Evolutionary conservation across 2,329 filamentous ascomycete species (phyloP).

Genomic region (Botrytis squamosa): DNA sequence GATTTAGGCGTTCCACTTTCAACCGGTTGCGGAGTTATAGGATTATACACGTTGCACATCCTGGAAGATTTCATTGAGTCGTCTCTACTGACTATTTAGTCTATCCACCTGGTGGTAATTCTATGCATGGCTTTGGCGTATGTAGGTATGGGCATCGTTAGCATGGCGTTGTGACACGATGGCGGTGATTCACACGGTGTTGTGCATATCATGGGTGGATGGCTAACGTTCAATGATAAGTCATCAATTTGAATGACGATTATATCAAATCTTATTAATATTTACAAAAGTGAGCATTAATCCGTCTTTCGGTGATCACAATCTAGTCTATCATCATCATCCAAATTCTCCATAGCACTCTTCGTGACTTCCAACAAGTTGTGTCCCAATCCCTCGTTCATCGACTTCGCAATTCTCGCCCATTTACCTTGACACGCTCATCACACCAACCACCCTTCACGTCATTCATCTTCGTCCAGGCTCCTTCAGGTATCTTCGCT

Average conservation of each 20-base stretch:
- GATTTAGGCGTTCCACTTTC: slow-evolving; percentile 12
- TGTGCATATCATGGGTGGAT: background rate
- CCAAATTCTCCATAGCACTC: background rate
- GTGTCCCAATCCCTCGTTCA: background rate
- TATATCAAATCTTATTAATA: background rate
- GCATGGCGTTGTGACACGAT: slow-evolving; percentile 9
- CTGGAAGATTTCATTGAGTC: background rate
- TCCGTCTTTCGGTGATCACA: background rate
- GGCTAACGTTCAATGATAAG: background rate
- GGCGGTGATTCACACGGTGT: background rate
- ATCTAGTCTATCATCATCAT: background rate
- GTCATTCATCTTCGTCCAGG: background rate
- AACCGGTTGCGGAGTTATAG: slow-evolving; percentile 13
- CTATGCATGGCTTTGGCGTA: slow-evolving; percentile 5
- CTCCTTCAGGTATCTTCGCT: background rate
- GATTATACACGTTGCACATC: background rate
- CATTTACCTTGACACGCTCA: background rate
- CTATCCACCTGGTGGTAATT: background rate
- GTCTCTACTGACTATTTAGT: background rate
- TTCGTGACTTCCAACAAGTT: background rate
- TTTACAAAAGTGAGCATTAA: background rate
- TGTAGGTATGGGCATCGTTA: background rate
- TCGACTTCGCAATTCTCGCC: background rate
- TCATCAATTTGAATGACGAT: background rate
- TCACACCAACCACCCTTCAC: background rate